Evolutionary conservation across 1,139 yeast species (phyloP).

Genomic region (Saccharomyces hybrid): DNA sequence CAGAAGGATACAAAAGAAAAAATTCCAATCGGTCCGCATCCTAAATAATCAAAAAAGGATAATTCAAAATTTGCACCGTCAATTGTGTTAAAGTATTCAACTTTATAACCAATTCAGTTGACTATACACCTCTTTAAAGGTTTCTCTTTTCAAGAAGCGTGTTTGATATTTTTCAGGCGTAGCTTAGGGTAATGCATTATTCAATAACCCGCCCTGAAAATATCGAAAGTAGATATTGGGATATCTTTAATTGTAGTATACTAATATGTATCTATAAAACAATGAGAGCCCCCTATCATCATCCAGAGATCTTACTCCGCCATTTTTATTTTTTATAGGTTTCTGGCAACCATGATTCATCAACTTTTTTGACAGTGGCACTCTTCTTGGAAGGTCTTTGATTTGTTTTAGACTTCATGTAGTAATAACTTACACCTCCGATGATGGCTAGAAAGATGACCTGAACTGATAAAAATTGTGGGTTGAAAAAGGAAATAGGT

Average conservation of each 20-base stretch:
- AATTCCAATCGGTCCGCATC: not conserved
- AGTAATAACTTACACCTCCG: constrained; percentile 45
- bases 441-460: constrained; percentile 44
- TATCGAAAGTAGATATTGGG: not conserved
- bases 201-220: not conserved
- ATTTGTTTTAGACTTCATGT: constrained; percentile 36
- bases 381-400: constrained; percentile 13
- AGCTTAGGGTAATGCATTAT: not conserved
- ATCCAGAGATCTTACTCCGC: not conserved
- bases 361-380: constrained; percentile 32
- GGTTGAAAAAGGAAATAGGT: constrained; percentile 62
- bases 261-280: not conserved
- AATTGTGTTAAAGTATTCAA: not conserved
- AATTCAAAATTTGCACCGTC: not conserved
- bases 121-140: not conserved
- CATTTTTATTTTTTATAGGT: constrained; percentile 33
- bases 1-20: not conserved
- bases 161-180: not conserved
- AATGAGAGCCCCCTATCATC: not conserved
- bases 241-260: not conserved
- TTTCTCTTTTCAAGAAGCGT: not conserved
- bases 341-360: constrained; percentile 55
- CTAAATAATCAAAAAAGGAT: not conserved
- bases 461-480: constrained; percentile 60
- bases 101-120: not conserved